Evolutionary conservation across 108 stramenopile species (phyloP), one percentile per base, ranked within the genome.

Genomic region (Fistulifera solaris): DNA sequence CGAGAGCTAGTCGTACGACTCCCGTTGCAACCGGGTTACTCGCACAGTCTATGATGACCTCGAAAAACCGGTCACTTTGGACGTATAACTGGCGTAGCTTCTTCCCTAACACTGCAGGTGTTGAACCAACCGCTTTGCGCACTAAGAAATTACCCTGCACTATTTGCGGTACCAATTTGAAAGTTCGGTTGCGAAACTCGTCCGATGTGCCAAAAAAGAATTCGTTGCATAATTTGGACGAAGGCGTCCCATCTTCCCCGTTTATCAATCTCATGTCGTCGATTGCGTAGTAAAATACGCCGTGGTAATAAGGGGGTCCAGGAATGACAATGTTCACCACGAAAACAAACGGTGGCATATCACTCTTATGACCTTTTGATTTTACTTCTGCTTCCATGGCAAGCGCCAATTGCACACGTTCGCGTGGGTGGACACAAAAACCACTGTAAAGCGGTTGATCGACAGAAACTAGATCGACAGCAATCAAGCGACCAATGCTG

Each of bases 91-190:
- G 72, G 40, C 40, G 45, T 22, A 97, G 78, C 68, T 94, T 93
- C 26, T 81, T 95, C 19, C 94, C 96, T 70, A 95, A 76, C 44
- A 97, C 88, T 7, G 90, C 92, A 11, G 96, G 96, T 5, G 85
- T 94, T 13, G 72, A 75, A 27, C 94, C 94, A 24, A 94, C 93
- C 7, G 92, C 93, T 50, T 81, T 84, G 15, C 85, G 69, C 3
- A 97, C 90, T 21, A 94, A 76, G 65, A 92, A 97, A 62, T 94
- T 97, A 11, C 91, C 94, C 48, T 96, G 87, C 39, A 91, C 79
- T 27, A 97, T 85, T 48, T 72, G 81, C 13, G 95, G 95, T 54
- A 94, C 94, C 50, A 96, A 61, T 77, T 96, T 96, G 71, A 96
- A 93, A 2, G 89, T 90, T 31, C 72, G 67, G 55, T 93, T 77